Evolutionary conservation across 2,329 filamentous ascomycete species (phyloP), one percentile per base, ranked within the genome.

Genomic region (Colletotrichum sp.): DNA sequence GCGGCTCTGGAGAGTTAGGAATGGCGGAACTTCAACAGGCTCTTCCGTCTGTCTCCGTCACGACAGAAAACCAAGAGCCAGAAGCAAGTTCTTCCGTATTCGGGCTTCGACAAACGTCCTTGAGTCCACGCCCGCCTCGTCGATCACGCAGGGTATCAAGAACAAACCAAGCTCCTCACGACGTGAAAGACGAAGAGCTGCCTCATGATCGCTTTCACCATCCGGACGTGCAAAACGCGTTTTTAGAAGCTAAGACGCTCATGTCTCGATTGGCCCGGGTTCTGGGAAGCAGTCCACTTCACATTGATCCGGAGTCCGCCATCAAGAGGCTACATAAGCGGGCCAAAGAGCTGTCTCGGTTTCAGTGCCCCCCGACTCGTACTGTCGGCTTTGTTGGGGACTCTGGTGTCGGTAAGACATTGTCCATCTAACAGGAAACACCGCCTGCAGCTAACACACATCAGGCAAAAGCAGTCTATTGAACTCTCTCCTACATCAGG

Each of bases 381-480:
- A 87, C 80, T 5, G 86, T 90, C 1, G 88, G 87, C 0, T 85
- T 89, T 52, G 86, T 89, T 0, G 88, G 88, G 0, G 88, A 89
- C 75, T 88, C 88, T 15, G 88, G 88, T 5, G 86, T 85, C 39
- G 86, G 86, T 87, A 78, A 57, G 36, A 59, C 0, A 26, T 10
- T 59, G 30, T 9, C 32, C 15, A 24, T 21, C 9, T 12, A 7
- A 18, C 21, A 3, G 6, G 1, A n/a, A 49, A 4, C 6, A 26
- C 21, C 15, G 7, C 34, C 26, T 39, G 13, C 15, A 21, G 6
- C 65, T 65, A 39, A 76, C 62, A 10, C 18, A 2, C 6, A 0
- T 4, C 34, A 85, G 88, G 88, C 0, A 89, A 89, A 80, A 89
- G 87, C 72, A 89, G 88, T 73, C 79, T 89, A 5, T 81, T 90